A percentile compares a stretch with the other conserved stretches of the same genome.
Evolutionary conservation across 2,329 filamentous ascomycete species (phyloP).

Genomic region (Penicillium sp.): DNA sequence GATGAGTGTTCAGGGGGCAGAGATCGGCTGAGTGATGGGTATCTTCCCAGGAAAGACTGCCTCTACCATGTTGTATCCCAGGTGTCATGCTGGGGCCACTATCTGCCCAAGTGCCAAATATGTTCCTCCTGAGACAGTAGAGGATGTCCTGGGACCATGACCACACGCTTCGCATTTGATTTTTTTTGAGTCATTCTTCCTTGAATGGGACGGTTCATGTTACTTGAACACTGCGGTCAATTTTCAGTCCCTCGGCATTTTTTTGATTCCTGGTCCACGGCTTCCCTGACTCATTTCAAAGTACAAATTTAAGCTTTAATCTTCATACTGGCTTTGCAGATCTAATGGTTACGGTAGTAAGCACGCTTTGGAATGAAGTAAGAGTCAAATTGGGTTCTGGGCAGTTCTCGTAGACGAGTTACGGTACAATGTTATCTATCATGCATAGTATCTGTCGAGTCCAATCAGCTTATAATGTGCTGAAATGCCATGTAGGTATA

Average conservation of each 20-base stretch:
- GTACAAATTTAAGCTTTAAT: background rate
- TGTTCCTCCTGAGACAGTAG: background rate
- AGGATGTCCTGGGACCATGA: background rate
- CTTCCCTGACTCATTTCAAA: background rate
- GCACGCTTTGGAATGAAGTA: too few relatives aligned
- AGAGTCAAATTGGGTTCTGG: too few relatives aligned
- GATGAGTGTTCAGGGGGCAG: slow-evolving; percentile 34
- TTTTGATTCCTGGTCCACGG: background rate
- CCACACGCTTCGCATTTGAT: background rate
- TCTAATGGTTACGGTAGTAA: too few relatives aligned
- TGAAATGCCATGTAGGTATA: too few relatives aligned
- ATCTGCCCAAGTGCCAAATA: too few relatives aligned
- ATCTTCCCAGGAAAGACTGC: background rate
- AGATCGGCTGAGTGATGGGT: slow-evolving; percentile 6
- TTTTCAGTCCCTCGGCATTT: background rate
- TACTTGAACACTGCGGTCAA: background rate
- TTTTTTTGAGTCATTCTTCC: background rate
- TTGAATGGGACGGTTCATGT: background rate
- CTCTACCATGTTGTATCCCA: too few relatives aligned
- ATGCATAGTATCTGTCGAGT: too few relatives aligned
- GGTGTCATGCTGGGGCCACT: too few relatives aligned
- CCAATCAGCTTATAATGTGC: too few relatives aligned
- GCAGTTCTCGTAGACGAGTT: too few relatives aligned
- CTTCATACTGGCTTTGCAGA: background rate
- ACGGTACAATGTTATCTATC: too few relatives aligned